A percentile compares a stretch with the other conserved stretches of the same genome.
Conservation (phyloP, 306 rosid species). For the Quercus mongolica region DNA sequence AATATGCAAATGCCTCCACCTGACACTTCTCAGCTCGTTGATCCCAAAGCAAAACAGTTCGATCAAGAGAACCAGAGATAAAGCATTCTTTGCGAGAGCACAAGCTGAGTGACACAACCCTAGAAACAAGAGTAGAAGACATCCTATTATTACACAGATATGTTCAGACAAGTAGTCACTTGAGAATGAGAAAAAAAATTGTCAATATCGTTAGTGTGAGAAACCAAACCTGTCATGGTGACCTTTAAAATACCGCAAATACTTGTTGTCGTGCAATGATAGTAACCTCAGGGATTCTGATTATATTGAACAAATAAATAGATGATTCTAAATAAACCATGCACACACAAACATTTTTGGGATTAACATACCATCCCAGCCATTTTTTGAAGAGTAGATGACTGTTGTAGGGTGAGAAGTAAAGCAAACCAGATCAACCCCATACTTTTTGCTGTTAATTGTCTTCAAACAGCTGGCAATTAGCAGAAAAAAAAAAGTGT, state of each 20-base stretch:
- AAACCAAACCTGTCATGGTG: conserved; percentile 84
- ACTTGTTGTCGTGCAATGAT: conserved; percentile 89
- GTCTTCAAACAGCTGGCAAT: conserved; percentile 88
- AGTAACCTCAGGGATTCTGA: conserved; percentile 92
- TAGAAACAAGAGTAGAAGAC: conserved; percentile 25
- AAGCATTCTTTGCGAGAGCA: conserved; percentile 84
- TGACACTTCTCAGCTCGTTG: conserved; percentile 92
- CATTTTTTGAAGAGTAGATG: conserved; percentile 95
- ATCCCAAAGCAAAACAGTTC: conserved; percentile 95
- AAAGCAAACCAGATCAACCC: conserved; percentile 93
- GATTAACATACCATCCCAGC: conserved; percentile 84
- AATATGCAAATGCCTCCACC: conserved; percentile 42
- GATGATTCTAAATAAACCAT: background rate
- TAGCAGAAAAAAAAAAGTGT: conserved; percentile 7
- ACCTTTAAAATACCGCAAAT: conserved; percentile 93
- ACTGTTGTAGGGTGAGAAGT: conserved; percentile 96
- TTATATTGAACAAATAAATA: conserved; percentile 20
- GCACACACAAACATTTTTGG: conserved; percentile 2
- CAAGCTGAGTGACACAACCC: conserved; percentile 93
- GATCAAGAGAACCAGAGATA: conserved; percentile 90
- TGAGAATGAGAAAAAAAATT: background rate
- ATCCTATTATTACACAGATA: background rate
- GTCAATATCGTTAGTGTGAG: background rate
- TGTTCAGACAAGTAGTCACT: background rate
- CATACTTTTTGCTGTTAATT: conserved; percentile 95